A percentile compares a stretch with the other conserved stretches of the same genome.
Conservation (phyloP, 2,329 filamentous ascomycete species). For the Cytospora piceae region DNA sequence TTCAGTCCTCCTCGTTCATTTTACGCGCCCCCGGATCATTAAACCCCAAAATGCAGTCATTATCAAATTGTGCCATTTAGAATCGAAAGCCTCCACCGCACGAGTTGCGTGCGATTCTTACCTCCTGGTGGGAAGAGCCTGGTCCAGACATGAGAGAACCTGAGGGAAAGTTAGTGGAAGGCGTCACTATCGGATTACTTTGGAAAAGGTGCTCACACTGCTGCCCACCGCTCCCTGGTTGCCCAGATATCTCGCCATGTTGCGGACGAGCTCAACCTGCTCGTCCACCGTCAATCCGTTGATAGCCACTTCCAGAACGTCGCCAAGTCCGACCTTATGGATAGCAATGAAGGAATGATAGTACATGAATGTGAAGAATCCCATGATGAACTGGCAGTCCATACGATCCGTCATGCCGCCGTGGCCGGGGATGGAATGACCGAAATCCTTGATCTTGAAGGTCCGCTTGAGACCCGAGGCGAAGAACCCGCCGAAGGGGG, state of each 20-base stretch:
- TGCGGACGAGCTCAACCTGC: constrained; percentile 79
- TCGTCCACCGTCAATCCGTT: constrained; percentile 86
- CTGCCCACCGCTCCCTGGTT: constrained; percentile 61
- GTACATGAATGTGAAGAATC: constrained; percentile 97
- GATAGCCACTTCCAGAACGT: constrained; percentile 88
- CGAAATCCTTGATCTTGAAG: constrained; percentile 99
- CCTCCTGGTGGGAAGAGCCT: constrained; percentile 37
- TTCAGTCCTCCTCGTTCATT: neutral
- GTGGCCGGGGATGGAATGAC: constrained; percentile 95
- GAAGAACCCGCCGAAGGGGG: constrained; percentile 97
- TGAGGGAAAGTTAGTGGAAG: constrained; percentile 25
- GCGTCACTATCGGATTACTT: neutral
- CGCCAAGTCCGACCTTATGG: constrained; percentile 82
- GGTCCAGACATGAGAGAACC: constrained; percentile 43
- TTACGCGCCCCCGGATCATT: neutral
- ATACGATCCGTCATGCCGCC: constrained; percentile 98
- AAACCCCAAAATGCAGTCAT: constrained; percentile 14
- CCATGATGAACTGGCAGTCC: constrained; percentile 99
- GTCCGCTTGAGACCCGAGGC: constrained; percentile 96
- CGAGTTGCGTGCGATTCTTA: constrained; percentile 7
- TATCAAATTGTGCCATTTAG: constrained; percentile 8
- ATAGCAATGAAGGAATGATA: constrained; percentile 96
- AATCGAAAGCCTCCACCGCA: neutral
- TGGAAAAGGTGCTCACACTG: constrained; percentile 40
- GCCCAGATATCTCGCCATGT: constrained; percentile 64